These are phyloP conservation scores for Erythrophleum fordii DNA, from an alignment of 306 rosid genomes.

Conservation along the genomic window DNA sequence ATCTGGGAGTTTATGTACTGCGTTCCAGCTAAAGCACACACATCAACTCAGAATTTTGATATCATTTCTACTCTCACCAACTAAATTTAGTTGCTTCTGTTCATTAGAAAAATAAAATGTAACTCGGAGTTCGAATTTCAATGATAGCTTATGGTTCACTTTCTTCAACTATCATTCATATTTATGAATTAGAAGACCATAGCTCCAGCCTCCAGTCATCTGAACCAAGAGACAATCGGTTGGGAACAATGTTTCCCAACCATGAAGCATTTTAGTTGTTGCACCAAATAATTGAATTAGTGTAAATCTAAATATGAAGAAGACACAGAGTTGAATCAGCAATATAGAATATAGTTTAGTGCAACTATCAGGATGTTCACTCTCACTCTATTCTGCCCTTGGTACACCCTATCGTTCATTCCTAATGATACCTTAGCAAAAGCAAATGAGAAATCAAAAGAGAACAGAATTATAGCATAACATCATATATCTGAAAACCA, in stretches of 20 bases:
- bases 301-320: background rate
- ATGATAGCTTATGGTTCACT: background rate
- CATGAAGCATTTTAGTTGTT: background rate
- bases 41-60: background rate
- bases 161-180: slow-evolving; percentile 1
- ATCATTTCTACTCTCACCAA: background rate
- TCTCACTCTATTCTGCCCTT: slow-evolving; percentile 23
- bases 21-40: background rate
- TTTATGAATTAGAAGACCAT: background rate
- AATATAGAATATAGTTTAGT: background rate
- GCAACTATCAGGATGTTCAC: slow-evolving; percentile 18
- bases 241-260: background rate
- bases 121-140: background rate
- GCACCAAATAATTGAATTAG: background rate
- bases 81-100: background rate
- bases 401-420: slow-evolving; percentile 15
- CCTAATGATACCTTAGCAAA: background rate
- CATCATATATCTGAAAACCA: slow-evolving; percentile 13
- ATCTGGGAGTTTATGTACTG: background rate
- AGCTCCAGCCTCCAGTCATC: slow-evolving; percentile 1
- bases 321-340: background rate
- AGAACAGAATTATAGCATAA: background rate
- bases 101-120: background rate
- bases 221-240: background rate
- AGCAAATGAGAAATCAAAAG: background rate